A percentile compares a stretch with the other conserved stretches of the same genome.
These are phyloP conservation scores for Achlya hypogyna DNA, from an alignment of 352 stramenopile genomes.

Conservation along the genomic window DNA sequence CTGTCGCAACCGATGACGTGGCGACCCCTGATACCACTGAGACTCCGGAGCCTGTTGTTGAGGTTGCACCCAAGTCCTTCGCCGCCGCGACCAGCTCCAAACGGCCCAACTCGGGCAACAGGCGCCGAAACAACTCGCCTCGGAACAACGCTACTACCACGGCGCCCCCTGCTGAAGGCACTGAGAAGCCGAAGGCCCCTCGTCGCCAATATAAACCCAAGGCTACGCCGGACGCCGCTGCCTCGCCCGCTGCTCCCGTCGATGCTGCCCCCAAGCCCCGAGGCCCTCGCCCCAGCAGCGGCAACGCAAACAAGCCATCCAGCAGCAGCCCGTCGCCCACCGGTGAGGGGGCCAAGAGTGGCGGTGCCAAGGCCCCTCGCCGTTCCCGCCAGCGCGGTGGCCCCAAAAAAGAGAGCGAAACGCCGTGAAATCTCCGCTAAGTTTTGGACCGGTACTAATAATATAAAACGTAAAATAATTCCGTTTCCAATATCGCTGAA, in stretches of 20 bases:
- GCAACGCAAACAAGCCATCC: not conserved
- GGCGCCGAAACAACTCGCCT: conserved; percentile 13
- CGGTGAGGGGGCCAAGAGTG: not conserved
- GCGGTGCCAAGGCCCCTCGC: not conserved
- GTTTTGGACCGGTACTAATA: not conserved
- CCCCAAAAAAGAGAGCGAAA: conserved; percentile 4
- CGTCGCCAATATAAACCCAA: conserved; percentile 4
- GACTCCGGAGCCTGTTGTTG: not conserved
- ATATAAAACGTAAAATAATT: not conserved
- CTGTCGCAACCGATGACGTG: conserved; percentile 10
- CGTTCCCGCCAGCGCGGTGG: not conserved
- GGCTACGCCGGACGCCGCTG: conserved; percentile 17
- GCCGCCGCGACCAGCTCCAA: not conserved
- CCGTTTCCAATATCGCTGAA: no score
- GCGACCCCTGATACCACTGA: conserved; percentile 20
- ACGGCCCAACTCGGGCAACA: conserved; percentile 13
- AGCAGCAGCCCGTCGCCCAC: not conserved
- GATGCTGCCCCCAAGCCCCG: conserved; percentile 19
- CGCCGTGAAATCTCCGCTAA: not conserved
- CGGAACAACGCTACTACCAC: not conserved
- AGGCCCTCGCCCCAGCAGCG: conserved; percentile 3
- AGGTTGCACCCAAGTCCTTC: not conserved
- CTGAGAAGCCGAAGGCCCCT: not conserved
- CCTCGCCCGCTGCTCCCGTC: not conserved
- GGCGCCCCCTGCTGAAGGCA: not conserved